phyloP scores from a whole-genome alignment of 352 stramenopile species.

The Globisporangium heterothallicum region DNA sequence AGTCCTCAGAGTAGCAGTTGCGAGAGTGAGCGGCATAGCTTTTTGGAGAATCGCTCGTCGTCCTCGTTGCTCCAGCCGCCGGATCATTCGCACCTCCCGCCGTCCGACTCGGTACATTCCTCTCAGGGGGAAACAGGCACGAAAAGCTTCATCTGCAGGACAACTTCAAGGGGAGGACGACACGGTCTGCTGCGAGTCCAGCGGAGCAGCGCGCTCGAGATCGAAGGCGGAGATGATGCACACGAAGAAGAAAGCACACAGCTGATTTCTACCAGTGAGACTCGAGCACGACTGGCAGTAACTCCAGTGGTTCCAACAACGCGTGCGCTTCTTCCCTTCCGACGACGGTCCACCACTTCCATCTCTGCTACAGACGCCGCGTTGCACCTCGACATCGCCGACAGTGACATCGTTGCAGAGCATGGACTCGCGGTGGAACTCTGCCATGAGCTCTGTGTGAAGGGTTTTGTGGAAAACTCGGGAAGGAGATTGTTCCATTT shows the following conservation, averaged over 20 bases:
- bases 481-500: slow-evolving; percentile 55
- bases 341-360: slow-evolving; percentile 2
- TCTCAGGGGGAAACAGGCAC: slow-evolving; percentile 12
- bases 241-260: slow-evolving; percentile 6
- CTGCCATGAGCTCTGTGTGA: slow-evolving; percentile 76
- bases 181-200: slow-evolving; percentile 24
- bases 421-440: slow-evolving; percentile 57
- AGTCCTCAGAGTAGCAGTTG: slow-evolving; percentile 5
- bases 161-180: slow-evolving; percentile 10
- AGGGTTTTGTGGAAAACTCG: slow-evolving; percentile 62
- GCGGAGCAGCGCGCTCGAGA: slow-evolving; percentile 9
- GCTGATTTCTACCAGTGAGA: neutral
- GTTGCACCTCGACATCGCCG: slow-evolving; percentile 14
- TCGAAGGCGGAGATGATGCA: neutral
- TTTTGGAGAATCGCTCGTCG: slow-evolving; percentile 1
- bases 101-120: too few relatives aligned
- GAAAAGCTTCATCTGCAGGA: slow-evolving; percentile 25
- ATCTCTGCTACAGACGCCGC: neutral
- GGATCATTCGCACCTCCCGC: too few relatives aligned
- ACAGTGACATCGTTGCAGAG: slow-evolving; percentile 30
- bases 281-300: neutral
- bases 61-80: neutral
- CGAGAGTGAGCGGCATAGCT: slow-evolving; percentile 15
- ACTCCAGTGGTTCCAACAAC: neutral
- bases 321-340: slow-evolving; percentile 8